Evolutionary conservation across 2,329 filamentous ascomycete species (phyloP).

Genomic region (Sporothrix euskadiensis): DNA sequence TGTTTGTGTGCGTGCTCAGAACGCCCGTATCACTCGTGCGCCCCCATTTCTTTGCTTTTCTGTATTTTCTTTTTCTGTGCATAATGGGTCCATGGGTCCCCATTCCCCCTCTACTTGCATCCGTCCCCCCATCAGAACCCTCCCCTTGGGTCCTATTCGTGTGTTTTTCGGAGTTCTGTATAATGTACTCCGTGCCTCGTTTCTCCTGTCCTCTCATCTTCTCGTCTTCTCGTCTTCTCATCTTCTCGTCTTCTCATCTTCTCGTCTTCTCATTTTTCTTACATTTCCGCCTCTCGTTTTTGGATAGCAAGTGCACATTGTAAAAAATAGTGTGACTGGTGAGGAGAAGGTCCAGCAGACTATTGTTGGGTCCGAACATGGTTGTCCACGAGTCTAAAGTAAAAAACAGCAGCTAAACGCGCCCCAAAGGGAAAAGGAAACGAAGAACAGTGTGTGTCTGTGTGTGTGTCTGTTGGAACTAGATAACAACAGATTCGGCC

Average conservation of each 20-base stretch:
- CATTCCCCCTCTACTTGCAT: neutral
- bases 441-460: neutral
- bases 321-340: neutral
- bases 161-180: neutral
- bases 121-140: neutral
- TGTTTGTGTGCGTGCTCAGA: neutral
- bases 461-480: slow-evolving; percentile 19
- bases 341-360: neutral
- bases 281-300: neutral
- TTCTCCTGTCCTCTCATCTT: neutral
- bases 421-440: neutral
- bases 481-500: neutral
- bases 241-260: too few species aligned
- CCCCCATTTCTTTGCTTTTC: neutral
- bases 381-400: neutral
- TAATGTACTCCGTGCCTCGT: neutral
- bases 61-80: neutral
- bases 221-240: neutral
- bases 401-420: neutral
- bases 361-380: neutral
- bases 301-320: neutral
- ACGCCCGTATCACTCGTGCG: neutral
- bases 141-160: slow-evolving; percentile 1
- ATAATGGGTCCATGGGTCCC: neutral
- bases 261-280: neutral